Evolutionary conservation across 805 yeast species (phyloP).

Genomic region (Saccharomycopsis babjevae): DNA sequence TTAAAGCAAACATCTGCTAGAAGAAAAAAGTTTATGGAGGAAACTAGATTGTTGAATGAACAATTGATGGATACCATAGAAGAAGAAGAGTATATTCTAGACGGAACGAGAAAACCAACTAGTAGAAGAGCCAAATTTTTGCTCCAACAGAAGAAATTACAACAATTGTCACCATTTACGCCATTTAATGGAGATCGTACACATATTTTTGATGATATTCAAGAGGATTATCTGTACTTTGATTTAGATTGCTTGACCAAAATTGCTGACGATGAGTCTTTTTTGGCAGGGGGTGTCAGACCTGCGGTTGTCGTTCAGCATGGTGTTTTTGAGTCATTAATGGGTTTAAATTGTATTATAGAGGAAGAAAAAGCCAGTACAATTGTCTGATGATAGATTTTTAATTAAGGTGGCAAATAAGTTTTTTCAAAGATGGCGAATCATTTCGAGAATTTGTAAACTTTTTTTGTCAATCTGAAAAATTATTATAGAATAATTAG

Average conservation of each 20-base stretch:
- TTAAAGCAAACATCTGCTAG: constrained; percentile 57
- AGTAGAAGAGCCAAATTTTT: constrained; percentile 24
- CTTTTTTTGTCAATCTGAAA: background rate
- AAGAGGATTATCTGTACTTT: constrained; percentile 47
- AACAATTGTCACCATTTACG: constrained; percentile 57
- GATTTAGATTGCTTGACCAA: constrained; percentile 39
- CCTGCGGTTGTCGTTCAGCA: constrained; percentile 60
- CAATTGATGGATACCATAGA: constrained; percentile 21
- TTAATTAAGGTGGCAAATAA: background rate
- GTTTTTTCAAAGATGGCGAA: no score
- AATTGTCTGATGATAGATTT: background rate
- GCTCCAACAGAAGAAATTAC: constrained; percentile 21
- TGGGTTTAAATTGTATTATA: constrained; percentile 78
- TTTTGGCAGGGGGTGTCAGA: constrained; percentile 78
- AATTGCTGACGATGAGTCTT: constrained; percentile 48
- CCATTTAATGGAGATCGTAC: constrained; percentile 78
- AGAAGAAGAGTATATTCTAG: constrained; percentile 22
- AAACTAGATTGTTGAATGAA: constrained; percentile 31
- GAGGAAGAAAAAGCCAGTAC: constrained; percentile 39
- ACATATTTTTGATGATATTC: constrained; percentile 15
- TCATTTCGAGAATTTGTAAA: no score
- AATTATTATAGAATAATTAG: no score
- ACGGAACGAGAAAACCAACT: constrained; percentile 24
- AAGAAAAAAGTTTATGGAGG: constrained; percentile 31
- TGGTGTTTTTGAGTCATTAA: constrained; percentile 78